Base-by-base conservation (phyloP, 2,329 filamentous ascomycete species). In the Cadophora sp. region DNA sequence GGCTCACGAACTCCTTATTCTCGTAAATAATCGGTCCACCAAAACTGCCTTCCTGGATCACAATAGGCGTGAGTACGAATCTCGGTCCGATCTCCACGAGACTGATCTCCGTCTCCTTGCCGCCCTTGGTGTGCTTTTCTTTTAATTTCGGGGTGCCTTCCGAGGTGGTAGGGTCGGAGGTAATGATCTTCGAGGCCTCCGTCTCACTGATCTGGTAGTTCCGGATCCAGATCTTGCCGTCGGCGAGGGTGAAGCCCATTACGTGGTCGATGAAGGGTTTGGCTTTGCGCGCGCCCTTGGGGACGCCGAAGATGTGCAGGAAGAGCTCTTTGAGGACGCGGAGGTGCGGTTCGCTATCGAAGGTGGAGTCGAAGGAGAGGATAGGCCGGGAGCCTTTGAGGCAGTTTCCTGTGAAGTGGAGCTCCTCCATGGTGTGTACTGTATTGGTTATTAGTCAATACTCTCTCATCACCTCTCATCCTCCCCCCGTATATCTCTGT, bases 261-360 rank as follows among this genome's bases (percentile, higher is more conserved):
- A 99, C 92, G 74, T 96, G 94, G 78, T 99, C 96, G 70, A 98
- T 85, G 76, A 99, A 99, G 3, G 96, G 96, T 82, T 99, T 99
- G 68, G 92, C 91, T 76, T 96, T 96, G 74, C 93, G 86, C 27
- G 94, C 91, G 24, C 90, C 91, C 75, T 94, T 91, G 1, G 96
- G 96, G 0, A 99, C 96, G 68, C 94, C 94, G 78, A 99, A 98
- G 13, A 91, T 91, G 75, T 97, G 94, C 16, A 90, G 86, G 76
- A 99, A 90, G 73, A 98, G 86, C 79, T 98, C 94, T 79, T 96
- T 94, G 76, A 98, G 89, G 71, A 97, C 84, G 70, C 86, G 86
- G 64, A 96, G 89, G 76, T 97, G 89, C 1, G 94, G 91, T 74
- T 92, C 86, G 72, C 86, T 86, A 68, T 96, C 92, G 80, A 99